Conservation (phyloP, 2,329 filamentous ascomycete species). For the Bipolaris sorokiniana region DNA sequence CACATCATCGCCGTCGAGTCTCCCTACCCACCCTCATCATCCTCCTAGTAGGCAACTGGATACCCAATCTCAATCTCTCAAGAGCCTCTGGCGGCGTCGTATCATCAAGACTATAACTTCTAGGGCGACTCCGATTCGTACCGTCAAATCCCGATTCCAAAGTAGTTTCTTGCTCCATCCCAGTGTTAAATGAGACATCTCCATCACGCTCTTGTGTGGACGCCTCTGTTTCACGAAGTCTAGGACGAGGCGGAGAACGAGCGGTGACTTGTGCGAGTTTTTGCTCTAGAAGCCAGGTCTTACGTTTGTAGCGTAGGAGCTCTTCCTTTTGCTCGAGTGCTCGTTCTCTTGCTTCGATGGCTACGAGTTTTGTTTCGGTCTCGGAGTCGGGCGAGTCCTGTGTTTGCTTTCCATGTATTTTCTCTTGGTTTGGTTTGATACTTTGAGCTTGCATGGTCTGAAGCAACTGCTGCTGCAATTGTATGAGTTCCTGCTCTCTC, state of each 20-base stretch:
- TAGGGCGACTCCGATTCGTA: neutral
- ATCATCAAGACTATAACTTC: conserved; percentile 7
- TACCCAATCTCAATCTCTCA: conserved; percentile 10
- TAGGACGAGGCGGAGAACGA: neutral
- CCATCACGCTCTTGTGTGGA: neutral
- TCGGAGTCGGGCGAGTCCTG: neutral
- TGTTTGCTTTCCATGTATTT: neutral
- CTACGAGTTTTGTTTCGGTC: neutral
- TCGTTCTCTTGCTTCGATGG: conserved; percentile 14
- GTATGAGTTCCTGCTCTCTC: conserved; percentile 16
- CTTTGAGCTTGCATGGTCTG: conserved; percentile 4
- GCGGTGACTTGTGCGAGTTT: conserved; percentile 11
- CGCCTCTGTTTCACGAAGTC: neutral
- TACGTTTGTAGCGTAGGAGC: conserved; percentile 18
- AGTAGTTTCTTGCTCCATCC: neutral
- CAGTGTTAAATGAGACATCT: neutral
- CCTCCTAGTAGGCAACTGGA: conserved; percentile 10
- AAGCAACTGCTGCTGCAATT: conserved; percentile 14
- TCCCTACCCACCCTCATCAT: conserved; percentile 3
- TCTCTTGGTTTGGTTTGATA: neutral
- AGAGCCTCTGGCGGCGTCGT: conserved; percentile 14
- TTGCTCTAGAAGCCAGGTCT: conserved; percentile 12
- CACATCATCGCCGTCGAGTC: neutral
- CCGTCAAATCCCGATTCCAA: neutral
- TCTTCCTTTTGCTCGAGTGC: conserved; percentile 16